Conservation (phyloP, 2,329 filamentous ascomycete species). For the Botrytis byssoidea region DNA sequence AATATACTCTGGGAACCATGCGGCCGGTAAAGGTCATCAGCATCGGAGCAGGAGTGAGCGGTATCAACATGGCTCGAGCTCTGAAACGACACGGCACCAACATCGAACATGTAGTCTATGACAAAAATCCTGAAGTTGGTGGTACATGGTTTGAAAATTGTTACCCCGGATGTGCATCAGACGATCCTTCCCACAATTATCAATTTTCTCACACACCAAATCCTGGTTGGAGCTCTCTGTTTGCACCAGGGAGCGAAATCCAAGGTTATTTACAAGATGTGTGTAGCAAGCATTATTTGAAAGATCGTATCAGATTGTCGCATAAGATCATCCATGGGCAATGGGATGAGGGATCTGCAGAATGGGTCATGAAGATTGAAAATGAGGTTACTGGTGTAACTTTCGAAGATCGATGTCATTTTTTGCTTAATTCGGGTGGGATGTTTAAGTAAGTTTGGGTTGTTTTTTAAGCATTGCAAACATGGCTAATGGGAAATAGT, state of each 20-base stretch:
- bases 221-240: conserved; percentile 58
- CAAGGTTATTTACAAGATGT: conserved; percentile 51
- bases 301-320: conserved; percentile 44
- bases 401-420: conserved; percentile 49
- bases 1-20: conserved; percentile 25
- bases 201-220: conserved; percentile 62
- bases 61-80: conserved; percentile 48
- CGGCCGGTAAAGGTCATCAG: conserved; percentile 38
- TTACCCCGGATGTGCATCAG: conserved; percentile 58
- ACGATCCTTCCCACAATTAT: conserved; percentile 58
- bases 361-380: conserved; percentile 22
- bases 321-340: conserved; percentile 43
- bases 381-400: conserved; percentile 38
- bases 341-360: conserved; percentile 23
- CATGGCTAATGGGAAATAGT: conserved; percentile 18
- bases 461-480: not conserved
- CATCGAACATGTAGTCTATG: conserved; percentile 52
- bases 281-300: conserved; percentile 48
- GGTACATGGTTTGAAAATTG: conserved; percentile 60
- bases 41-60: conserved; percentile 50
- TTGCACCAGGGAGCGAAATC: conserved; percentile 55
- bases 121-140: conserved; percentile 55
- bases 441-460: conserved; percentile 50
- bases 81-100: conserved; percentile 43
- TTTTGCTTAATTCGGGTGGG: conserved; percentile 51